Conservation (phyloP, 306 rosid species). For the Sesbania bispinosa region DNA sequence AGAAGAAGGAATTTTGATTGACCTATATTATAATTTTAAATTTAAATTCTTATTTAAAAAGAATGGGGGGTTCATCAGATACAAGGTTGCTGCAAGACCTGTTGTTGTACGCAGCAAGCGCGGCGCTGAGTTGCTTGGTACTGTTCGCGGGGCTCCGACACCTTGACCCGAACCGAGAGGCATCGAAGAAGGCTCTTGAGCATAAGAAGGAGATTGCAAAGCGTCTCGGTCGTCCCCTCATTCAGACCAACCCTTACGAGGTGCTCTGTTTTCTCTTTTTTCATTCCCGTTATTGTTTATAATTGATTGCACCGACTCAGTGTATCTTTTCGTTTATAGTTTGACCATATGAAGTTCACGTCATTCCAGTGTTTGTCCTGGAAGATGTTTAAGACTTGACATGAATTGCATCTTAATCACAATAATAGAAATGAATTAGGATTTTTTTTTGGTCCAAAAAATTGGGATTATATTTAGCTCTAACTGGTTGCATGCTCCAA, state of each 20-base stretch:
- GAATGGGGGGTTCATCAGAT: conserved; percentile 65
- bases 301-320: neutral
- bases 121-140: conserved; percentile 78
- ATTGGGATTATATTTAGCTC: neutral
- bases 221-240: conserved; percentile 97
- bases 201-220: conserved; percentile 85
- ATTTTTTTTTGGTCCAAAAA: no score
- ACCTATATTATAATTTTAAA: neutral
- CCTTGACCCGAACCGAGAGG: conserved; percentile 89
- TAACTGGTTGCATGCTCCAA: neutral
- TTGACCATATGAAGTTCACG: neutral
- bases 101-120: conserved; percentile 88
- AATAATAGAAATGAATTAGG: no score
- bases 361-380: no score
- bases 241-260: conserved; percentile 88
- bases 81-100: conserved; percentile 69
- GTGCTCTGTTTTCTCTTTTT: conserved; percentile 22
- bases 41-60: no score
- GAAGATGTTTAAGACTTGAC: neutral
- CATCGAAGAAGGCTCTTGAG: conserved; percentile 84
- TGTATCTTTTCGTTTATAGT: no score
- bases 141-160: conserved; percentile 73
- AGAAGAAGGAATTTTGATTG: neutral
- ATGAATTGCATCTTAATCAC: neutral
- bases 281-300: neutral